Base-by-base conservation (phyloP, 495 filamentous ascomycete genomes). In the Annulohypoxylon stygium region DNA sequence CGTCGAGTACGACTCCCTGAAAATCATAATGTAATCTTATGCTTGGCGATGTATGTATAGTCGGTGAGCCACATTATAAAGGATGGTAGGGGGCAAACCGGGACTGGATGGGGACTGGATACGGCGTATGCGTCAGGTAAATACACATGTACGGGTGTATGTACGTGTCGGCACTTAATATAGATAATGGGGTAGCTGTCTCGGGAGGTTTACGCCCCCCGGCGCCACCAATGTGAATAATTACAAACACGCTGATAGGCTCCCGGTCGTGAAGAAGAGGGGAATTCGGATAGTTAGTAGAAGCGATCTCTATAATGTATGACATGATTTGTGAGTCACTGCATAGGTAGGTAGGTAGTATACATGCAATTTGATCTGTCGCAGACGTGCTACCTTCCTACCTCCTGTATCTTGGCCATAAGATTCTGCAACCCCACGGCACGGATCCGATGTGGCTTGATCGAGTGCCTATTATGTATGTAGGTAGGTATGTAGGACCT, bases 61-160 rank as follows among this genome's bases (percentile, higher is more conserved):
- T 33, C 3, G 51, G 12, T 33, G 26, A 34, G 51, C 26, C n/a
- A 33, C 25, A 12, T 34, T 34, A 12, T 20, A 11, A 26, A 30
- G 30, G 18, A 57, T 55, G 62, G 51, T 41, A 58, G 45, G 11
- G 39, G 39, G 39, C 30, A 30, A 30, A 30, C 30, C 30, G 39
- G 12, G 63, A 34, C 2, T 20, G 43, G 43, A 43, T n/a, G 39
- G 1, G 16, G 43, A 6, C 62, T 50, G 5, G 30, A 66, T 66
- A 66, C 63, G 63, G 37, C 63, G 63, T 66, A 58, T 66, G 12
- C 20, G 36, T 39, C 36, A 39, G 11, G 36, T 18, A 20, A 14
- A 20, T n/a, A 9, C n/a, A 20, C 16, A 12, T 45, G 39, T 23
- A 23, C 20, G 20, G 20, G 20, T 23, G 20, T 45, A 45, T 45